Evolutionary conservation across 1,284 basidiomycete genomes (phyloP).

Genomic region (Mycosarcoma maydis): DNA sequence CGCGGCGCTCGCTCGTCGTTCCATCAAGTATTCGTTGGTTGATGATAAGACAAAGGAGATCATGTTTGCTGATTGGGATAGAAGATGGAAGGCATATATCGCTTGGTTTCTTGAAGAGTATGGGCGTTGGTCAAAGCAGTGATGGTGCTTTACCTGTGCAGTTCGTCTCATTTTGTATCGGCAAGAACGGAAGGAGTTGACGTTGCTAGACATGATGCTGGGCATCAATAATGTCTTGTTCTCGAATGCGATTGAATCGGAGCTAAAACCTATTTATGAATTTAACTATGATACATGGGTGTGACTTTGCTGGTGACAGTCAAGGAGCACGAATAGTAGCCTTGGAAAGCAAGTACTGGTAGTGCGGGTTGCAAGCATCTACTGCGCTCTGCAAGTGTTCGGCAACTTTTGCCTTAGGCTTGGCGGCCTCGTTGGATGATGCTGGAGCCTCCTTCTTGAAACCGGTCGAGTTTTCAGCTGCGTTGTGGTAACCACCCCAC

Average conservation of each 20-base stretch:
- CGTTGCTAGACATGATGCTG: no score
- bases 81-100: slow-evolving; percentile 39
- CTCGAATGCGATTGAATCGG: no score
- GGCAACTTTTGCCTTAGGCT: slow-evolving; percentile 40
- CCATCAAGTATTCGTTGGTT: slow-evolving; percentile 37
- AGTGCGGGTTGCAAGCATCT: slow-evolving; percentile 29
- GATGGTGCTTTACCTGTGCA: not conserved
- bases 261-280: no score
- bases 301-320: not conserved
- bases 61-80: slow-evolving; percentile 38
- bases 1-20: slow-evolving; percentile 33
- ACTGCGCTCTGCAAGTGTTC: slow-evolving; percentile 50
- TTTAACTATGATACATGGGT: no score
- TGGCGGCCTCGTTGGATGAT: slow-evolving; percentile 4
- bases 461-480: slow-evolving; percentile 59
- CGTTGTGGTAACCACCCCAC: slow-evolving; percentile 63
- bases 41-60: slow-evolving; percentile 15
- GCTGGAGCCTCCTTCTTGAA: slow-evolving; percentile 52
- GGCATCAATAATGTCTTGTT: no score
- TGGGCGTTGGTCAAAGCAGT: slow-evolving; percentile 6
- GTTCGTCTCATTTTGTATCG: not conserved
- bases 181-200: no score
- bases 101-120: slow-evolving; percentile 30
- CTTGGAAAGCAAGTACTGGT: slow-evolving; percentile 44
- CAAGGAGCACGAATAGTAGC: slow-evolving; percentile 36